These are phyloP conservation scores for Pilaira anomala DNA, from an alignment of 192 early-diverging fungal genomes.

Conservation along the genomic window DNA sequence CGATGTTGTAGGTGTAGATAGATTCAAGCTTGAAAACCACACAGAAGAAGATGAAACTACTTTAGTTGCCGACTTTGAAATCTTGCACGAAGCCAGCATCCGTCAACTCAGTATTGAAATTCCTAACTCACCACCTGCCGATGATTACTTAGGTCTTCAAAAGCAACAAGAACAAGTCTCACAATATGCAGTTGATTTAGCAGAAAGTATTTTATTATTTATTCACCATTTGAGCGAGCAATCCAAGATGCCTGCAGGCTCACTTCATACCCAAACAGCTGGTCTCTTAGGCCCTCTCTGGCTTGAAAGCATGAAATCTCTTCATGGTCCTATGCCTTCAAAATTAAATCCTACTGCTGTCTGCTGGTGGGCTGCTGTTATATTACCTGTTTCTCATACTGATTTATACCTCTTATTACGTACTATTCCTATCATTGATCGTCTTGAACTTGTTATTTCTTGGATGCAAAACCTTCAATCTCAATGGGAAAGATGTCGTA, in stretches of 20 bases:
- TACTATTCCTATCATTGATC: constrained; percentile 8
- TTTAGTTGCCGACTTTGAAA: constrained; percentile 8
- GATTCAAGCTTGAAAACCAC: constrained; percentile 13
- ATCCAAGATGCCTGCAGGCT: background rate
- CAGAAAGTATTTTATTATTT: constrained; percentile 14
- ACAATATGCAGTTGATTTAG: constrained; percentile 12
- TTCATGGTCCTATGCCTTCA: constrained; percentile 19
- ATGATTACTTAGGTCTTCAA: background rate
- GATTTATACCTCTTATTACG: constrained; percentile 10
- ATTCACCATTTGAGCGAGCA: constrained; percentile 6
- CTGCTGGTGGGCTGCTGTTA: constrained; percentile 20
- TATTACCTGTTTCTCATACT: constrained; percentile 6
- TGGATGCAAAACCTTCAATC: constrained; percentile 14
- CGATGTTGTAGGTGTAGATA: constrained; percentile 16
- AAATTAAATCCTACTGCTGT: constrained; percentile 6
- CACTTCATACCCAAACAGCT: constrained; percentile 7
- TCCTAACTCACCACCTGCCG: background rate
- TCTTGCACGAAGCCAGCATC: background rate
- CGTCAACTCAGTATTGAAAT: constrained; percentile 4
- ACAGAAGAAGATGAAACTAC: background rate
- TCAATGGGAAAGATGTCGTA: constrained; percentile 20
- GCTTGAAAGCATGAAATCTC: constrained; percentile 7
- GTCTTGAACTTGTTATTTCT: constrained; percentile 14
- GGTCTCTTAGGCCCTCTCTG: constrained; percentile 20
- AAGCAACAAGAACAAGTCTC: constrained; percentile 4